Conservation (phyloP, 2,329 filamentous ascomycete species). For the Colletotrichum eremochloae region DNA sequence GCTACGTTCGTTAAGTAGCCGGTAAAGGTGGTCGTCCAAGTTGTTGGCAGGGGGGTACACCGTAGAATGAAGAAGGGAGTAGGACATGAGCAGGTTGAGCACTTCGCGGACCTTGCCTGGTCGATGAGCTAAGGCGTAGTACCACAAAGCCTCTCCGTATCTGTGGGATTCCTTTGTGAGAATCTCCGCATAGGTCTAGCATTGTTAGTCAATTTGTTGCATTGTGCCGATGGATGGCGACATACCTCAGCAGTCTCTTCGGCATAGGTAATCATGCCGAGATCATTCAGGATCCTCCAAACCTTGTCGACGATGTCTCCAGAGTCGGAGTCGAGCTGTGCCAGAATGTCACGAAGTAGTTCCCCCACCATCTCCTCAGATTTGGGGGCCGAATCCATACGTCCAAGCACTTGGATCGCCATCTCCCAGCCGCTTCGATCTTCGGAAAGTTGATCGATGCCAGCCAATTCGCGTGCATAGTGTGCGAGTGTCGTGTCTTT, state of each 20-base stretch:
- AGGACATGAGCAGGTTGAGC: slow-evolving; percentile 87
- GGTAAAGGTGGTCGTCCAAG: slow-evolving; percentile 79
- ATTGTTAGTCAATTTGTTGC: slow-evolving; percentile 45
- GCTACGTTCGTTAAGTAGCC: slow-evolving; percentile 79
- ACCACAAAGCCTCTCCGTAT: slow-evolving; percentile 89
- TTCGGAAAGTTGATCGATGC: slow-evolving; percentile 63
- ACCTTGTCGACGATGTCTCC: slow-evolving; percentile 83
- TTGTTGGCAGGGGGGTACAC: slow-evolving; percentile 80
- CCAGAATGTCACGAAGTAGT: slow-evolving; percentile 77
- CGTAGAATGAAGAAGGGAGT: slow-evolving; percentile 87
- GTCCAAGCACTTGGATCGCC: slow-evolving; percentile 83
- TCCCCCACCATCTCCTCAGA: slow-evolving; percentile 81
- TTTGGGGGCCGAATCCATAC: slow-evolving; percentile 79
- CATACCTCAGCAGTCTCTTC: slow-evolving; percentile 85
- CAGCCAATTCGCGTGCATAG: slow-evolving; percentile 79
- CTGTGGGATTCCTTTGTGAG: slow-evolving; percentile 79
- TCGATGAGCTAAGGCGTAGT: slow-evolving; percentile 88
- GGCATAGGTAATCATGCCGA: slow-evolving; percentile 84
- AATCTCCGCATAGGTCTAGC: slow-evolving; percentile 84
- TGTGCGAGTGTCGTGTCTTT: slow-evolving; percentile 84
- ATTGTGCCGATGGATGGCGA: neutral
- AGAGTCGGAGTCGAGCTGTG: slow-evolving; percentile 73
- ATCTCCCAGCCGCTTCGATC: slow-evolving; percentile 87
- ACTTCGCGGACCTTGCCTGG: slow-evolving; percentile 85
- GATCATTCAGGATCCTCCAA: slow-evolving; percentile 80